These are phyloP conservation scores for Leptomonas seymouri DNA, from an alignment of 208 protist genomes.

Conservation along the genomic window DNA sequence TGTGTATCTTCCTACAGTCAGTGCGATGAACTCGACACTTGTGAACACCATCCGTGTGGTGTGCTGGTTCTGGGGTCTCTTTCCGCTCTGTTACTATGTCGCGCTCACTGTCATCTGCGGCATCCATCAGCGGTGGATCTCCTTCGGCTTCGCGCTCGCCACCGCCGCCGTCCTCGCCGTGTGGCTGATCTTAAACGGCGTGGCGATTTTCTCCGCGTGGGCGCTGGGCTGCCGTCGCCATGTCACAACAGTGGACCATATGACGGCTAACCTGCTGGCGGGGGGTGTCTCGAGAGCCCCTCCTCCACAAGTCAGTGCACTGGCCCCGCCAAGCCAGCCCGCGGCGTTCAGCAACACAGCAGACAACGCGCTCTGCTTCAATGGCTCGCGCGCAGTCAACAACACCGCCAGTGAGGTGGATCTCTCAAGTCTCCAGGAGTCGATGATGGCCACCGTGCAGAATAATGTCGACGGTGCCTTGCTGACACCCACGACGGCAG, in stretches of 20 bases:
- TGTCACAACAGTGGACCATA: no score
- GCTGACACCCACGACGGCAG: background rate
- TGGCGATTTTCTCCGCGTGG: conserved; percentile 15
- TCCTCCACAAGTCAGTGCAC: background rate
- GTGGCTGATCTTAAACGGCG: conserved; percentile 20
- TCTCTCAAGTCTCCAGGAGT: conserved; percentile 30
- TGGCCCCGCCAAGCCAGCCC: background rate
- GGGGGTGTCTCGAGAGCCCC: background rate
- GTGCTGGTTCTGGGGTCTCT: conserved; percentile 26
- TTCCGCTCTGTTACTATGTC: conserved; percentile 45
- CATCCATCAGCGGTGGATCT: conserved; percentile 35
- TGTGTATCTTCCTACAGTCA: background rate
- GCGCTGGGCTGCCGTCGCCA: background rate
- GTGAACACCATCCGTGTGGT: conserved; percentile 15
- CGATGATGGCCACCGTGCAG: background rate
- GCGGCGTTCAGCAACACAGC: background rate
- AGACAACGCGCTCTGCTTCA: background rate
- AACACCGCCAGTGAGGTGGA: conserved; percentile 11
- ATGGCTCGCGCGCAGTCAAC: background rate
- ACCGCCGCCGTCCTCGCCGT: conserved; percentile 16
- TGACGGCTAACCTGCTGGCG: background rate
- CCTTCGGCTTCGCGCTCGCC: conserved; percentile 30
- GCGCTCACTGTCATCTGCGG: conserved; percentile 36
- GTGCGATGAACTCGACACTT: no score
- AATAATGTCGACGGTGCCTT: background rate